phyloP scores from a whole-genome alignment of 2,329 filamentous ascomycete genomes.

The Thermothelomyces thermophilus region DNA sequence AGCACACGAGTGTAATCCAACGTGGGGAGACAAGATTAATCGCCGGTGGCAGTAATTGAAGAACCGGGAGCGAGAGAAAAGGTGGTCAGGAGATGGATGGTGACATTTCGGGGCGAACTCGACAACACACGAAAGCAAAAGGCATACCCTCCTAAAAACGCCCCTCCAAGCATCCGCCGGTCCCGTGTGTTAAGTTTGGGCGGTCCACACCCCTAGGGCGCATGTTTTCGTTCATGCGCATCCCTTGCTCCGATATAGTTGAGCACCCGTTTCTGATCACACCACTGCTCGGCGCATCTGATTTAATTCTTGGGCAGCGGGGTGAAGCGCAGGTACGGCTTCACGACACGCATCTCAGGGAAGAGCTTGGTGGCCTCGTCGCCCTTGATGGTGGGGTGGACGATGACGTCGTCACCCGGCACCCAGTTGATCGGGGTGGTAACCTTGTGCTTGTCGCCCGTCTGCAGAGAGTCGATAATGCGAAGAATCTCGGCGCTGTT shows the following conservation, averaged over 20 bases:
- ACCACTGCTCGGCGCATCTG: not conserved
- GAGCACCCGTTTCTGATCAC: not conserved
- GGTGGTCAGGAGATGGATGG: no score
- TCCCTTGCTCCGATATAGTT: no score
- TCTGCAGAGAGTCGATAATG: slow-evolving; percentile 72
- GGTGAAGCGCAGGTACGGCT: slow-evolving; percentile 70
- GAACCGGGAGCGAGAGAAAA: not conserved
- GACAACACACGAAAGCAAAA: not conserved
- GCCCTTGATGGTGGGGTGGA: slow-evolving; percentile 74
- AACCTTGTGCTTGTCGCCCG: slow-evolving; percentile 79
- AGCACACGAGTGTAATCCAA: not conserved
- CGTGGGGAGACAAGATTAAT: not conserved
- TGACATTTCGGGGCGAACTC: not conserved
- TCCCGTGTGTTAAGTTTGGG: not conserved
- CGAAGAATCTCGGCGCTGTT: slow-evolving; percentile 75
- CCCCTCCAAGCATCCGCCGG: not conserved
- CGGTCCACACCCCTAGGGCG: no score
- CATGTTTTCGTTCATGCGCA: no score
- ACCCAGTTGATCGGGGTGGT: slow-evolving; percentile 90
- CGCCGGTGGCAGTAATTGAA: not conserved
- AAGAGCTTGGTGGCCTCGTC: slow-evolving; percentile 85
- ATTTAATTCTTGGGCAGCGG: slow-evolving; percentile 48
- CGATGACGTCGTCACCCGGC: slow-evolving; percentile 84
- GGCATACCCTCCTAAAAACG: not conserved
- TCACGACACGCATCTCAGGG: slow-evolving; percentile 63